These are phyloP conservation scores for Marasmius tenuissimus DNA, from an alignment of 1,284 basidiomycete species.

Conservation along the genomic window DNA sequence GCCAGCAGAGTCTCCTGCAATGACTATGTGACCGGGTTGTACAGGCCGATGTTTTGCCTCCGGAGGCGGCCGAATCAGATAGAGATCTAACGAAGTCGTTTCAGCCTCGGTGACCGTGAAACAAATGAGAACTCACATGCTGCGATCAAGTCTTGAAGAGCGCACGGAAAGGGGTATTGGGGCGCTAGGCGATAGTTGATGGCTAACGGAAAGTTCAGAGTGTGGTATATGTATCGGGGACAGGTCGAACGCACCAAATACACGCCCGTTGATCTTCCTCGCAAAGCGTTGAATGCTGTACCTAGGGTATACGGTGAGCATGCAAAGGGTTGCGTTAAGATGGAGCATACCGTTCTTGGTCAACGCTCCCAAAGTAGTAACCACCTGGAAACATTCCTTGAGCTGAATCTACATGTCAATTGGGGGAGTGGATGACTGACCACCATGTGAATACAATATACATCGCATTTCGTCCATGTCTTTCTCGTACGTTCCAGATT, in stretches of 20 bases:
- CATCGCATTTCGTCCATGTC: slow-evolving; percentile 87
- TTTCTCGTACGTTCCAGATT: slow-evolving; percentile 46
- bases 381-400: slow-evolving; percentile 47
- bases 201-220: slow-evolving; percentile 42
- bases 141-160: slow-evolving; percentile 84
- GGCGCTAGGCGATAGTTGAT: slow-evolving; percentile 91
- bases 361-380: slow-evolving; percentile 81
- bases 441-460: slow-evolving; percentile 85
- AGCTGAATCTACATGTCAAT: background rate
- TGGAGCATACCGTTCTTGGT: slow-evolving; percentile 63
- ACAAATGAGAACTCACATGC: slow-evolving; percentile 55
- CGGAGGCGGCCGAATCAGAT: slow-evolving; percentile 64
- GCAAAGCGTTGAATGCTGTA: slow-evolving; percentile 86
- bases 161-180: slow-evolving; percentile 97
- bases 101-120: slow-evolving; percentile 2
- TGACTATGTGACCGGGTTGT: slow-evolving; percentile 79
- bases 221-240: slow-evolving; percentile 2
- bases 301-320: slow-evolving; percentile 32
- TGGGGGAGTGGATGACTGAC: slow-evolving; percentile 31
- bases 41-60: slow-evolving; percentile 75
- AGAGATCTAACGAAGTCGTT: slow-evolving; percentile 38
- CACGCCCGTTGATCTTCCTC: slow-evolving; percentile 86
- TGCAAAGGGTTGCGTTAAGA: too few relatives aligned
- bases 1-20: slow-evolving; percentile 94
- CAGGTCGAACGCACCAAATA: slow-evolving; percentile 61